Evolutionary conservation across 2,329 filamentous ascomycete genomes (phyloP).

Genomic region (Hysterium pulicare): DNA sequence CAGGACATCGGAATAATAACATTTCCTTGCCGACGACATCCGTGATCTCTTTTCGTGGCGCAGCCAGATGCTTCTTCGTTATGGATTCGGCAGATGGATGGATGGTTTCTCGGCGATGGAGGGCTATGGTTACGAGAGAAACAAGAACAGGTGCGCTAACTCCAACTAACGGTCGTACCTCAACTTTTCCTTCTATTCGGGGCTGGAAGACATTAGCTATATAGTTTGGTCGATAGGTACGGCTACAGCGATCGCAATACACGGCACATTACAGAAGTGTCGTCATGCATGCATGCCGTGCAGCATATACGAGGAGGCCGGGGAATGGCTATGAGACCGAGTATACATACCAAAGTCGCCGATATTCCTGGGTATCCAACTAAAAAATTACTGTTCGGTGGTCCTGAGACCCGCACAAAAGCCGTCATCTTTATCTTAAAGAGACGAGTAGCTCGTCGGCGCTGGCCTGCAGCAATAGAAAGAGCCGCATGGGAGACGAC

Average conservation of each 20-base stretch:
- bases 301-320: background rate
- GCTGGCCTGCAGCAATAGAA: constrained; percentile 30
- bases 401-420: constrained; percentile 93
- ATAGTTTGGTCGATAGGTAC: constrained; percentile 1
- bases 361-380: constrained; percentile 98
- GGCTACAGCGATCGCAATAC: constrained; percentile 2
- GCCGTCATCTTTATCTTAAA: constrained; percentile 52
- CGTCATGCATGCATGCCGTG: background rate
- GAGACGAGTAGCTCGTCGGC: constrained; percentile 24
- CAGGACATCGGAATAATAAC: constrained; percentile 80
- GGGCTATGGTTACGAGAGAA: constrained; percentile 88
- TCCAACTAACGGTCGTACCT: constrained; percentile 83
- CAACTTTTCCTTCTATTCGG: constrained; percentile 95
- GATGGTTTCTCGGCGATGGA: constrained; percentile 92
- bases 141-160: constrained; percentile 85
- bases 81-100: constrained; percentile 93
- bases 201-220: constrained; percentile 57
- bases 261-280: background rate
- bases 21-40: constrained; percentile 97
- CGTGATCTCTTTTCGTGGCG: constrained; percentile 82
- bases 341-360: constrained; percentile 78
- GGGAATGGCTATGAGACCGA: background rate
- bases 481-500: constrained; percentile 34
- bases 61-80: constrained; percentile 85
- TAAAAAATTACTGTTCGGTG: constrained; percentile 93